A percentile compares a stretch with the other conserved stretches of the same genome.
Conservation (phyloP, 768 basidiomycete genomes). For the Solioccasus polychromus region DNA sequence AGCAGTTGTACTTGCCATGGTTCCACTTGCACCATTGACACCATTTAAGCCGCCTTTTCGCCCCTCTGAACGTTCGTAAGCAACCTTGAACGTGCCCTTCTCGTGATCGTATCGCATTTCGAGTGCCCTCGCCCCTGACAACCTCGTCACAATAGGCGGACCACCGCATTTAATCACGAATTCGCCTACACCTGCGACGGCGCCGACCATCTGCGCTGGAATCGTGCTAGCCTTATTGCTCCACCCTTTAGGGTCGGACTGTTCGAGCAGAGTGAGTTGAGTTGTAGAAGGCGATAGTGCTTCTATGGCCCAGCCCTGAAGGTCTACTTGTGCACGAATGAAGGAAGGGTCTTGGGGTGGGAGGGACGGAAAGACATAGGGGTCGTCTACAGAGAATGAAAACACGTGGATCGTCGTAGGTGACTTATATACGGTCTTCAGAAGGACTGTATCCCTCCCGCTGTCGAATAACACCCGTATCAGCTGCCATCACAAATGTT, state of each 20-base stretch:
- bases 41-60: constrained; percentile 37
- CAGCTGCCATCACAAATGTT: not conserved
- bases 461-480: constrained; percentile 39
- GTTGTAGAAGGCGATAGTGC: constrained; percentile 93
- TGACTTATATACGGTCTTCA: constrained; percentile 97
- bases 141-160: constrained; percentile 84
- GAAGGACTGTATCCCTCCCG: constrained; percentile 84
- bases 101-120: constrained; percentile 87
- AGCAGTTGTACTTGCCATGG: not conserved
- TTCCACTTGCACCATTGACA: constrained; percentile 15
- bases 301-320: constrained; percentile 99
- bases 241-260: constrained; percentile 98
- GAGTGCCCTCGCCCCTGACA: constrained; percentile 73
- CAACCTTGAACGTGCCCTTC: constrained; percentile 72
- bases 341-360: constrained; percentile 68
- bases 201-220: constrained; percentile 89
- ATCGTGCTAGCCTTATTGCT: constrained; percentile 85
- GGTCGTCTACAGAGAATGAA: constrained; percentile 90
- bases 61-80: constrained; percentile 70
- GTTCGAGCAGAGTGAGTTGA: constrained; percentile 88
- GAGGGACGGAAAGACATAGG: constrained; percentile 75
- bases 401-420: constrained; percentile 94
- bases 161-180: constrained; percentile 95
- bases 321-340: constrained; percentile 92
- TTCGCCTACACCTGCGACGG: constrained; percentile 89